Base-by-base conservation (phyloP, 2,329 filamentous ascomycete genomes). In the Penicillium sp. region DNA sequence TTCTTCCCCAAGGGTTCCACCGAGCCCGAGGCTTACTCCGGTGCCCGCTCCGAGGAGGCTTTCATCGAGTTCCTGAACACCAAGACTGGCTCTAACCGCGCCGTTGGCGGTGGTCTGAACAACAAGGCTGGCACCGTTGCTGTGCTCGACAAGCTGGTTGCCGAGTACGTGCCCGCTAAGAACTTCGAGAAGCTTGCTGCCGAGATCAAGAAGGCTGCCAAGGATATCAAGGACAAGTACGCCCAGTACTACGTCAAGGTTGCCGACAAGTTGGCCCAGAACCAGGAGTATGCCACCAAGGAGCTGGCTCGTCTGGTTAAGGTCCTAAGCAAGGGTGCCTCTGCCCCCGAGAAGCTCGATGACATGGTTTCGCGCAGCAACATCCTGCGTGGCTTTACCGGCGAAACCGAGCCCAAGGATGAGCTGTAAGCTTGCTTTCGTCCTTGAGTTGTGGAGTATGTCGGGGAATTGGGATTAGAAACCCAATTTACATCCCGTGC, bases 211-310 rank as follows among this genome's bases (percentile, higher is more conserved):
- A 89, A 90, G 81, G 86, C 88, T 64, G 89, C 89, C 24, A 84
- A 85, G 70, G 82, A 80, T 56, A 77, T 95, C 56, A 86, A 89
- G 80, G 88, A 89, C 78, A 92, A 91, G 83, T 96, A 94, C 75
- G 92, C 92, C 51, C 86, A 93, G 80, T 99, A 99, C 86, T 98
- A 99, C 79, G 84, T 95, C 77, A 92, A 91, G 77, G 93, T 96
- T 58, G 90, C 95, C 64, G 87, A 91, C 76, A 98, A 97, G 88
- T 82, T 95, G 66, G 84, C 83, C 75, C 84, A 89, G 78, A 96
- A 90, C 81, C 84, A 90, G 64, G 89, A 84, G 56, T 97, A 92
- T 75, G 92, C 88, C 53, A 82, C 87, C 75, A 98, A 97, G 88
- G 94, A 98, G 84, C 83, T 93, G 65, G 85, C 88, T 64, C 87